A percentile compares a stretch with the other conserved stretches of the same genome.
Conservation (phyloP, 768 basidiomycete genomes). For the Cubamyces lactineus region DNA sequence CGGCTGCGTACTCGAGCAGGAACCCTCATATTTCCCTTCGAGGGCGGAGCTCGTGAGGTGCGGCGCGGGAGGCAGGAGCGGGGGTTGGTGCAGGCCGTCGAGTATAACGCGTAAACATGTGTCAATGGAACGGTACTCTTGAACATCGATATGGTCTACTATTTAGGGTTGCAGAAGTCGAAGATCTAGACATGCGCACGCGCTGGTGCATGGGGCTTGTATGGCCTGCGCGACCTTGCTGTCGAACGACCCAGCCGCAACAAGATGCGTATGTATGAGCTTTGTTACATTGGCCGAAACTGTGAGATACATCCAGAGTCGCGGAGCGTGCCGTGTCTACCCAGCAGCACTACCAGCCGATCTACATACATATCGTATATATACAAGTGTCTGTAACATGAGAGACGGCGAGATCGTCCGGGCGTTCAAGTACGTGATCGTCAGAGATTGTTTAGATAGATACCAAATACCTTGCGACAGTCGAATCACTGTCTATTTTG, state of each 20-base stretch:
- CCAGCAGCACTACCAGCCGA: background rate
- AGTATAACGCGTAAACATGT: background rate
- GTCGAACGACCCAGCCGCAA: too few relatives aligned
- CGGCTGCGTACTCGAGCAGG: background rate
- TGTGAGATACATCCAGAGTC: too few relatives aligned
- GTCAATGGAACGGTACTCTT: background rate
- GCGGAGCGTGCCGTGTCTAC: too few relatives aligned
- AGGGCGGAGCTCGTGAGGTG: background rate
- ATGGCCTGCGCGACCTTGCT: too few relatives aligned
- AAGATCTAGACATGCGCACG: too few relatives aligned
- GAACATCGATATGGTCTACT: too few relatives aligned
- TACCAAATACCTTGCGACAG: background rate
- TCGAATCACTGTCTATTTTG: background rate
- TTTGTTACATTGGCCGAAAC: too few relatives aligned
- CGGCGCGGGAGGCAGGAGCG: background rate
- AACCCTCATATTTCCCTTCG: too few relatives aligned
- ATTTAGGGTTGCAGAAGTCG: too few relatives aligned
- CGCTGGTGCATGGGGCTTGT: too few relatives aligned
- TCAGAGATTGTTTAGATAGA: background rate
- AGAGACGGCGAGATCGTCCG: background rate
- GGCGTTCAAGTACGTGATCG: background rate
- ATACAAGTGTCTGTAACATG: background rate
- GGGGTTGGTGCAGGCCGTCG: background rate
- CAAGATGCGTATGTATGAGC: too few relatives aligned
- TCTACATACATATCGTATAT: background rate